Evolutionary conservation across 345 rosid genomes (phyloP), one percentile per base, ranked within the genome.

Genomic region (Lumnitzera racemosa): DNA sequence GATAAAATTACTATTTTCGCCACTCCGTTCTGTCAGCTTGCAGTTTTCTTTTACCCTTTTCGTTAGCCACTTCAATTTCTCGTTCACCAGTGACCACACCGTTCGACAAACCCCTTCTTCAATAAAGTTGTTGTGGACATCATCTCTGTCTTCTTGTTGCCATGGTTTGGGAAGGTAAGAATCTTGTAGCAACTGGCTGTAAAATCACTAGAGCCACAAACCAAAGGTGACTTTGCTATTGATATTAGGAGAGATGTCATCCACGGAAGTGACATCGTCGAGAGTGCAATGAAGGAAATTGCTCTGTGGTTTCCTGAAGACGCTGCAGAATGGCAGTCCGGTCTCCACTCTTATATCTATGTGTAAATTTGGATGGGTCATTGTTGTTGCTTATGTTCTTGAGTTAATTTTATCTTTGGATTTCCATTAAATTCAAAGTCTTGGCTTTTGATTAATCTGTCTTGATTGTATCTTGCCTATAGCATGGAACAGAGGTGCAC

Each of bases 151-250:
- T 97, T 0, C 97, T 92, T 51, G 90, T 86, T 64, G 98, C 98
- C 11, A 87, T 90, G 98, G 59, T 87, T 59, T 92, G 98, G 98
- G 96, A 92, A 73, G 97, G 98, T 13, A 90, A 90, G 81, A 75
- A 74, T 46, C 90, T 86, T 58, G 98, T 92, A 9, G 13, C 69
- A 15, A 92, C 97, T 0, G 97, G 97, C 13, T 74, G 98, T 49
- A 90, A 80, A 74, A 84, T 92, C n/a, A 92, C 90, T 49, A 97
- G 98, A 54, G 98, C 95, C 16, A 92, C 98, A 41, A 92, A 92
- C 90, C 73, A 91, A 97, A 56, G 98, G 98, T 7, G 98, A 92
- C 61, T 86, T 67, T 49, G 94, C 97, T 0, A 83, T 92, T 64
- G 95, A 87, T 53, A 86, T 86, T 63, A 97, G 97, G 78, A 89